Evolutionary conservation across 2,329 filamentous ascomycete species (phyloP), one percentile per base, ranked within the genome.

Genomic region (Colletotrichum tanaceti): DNA sequence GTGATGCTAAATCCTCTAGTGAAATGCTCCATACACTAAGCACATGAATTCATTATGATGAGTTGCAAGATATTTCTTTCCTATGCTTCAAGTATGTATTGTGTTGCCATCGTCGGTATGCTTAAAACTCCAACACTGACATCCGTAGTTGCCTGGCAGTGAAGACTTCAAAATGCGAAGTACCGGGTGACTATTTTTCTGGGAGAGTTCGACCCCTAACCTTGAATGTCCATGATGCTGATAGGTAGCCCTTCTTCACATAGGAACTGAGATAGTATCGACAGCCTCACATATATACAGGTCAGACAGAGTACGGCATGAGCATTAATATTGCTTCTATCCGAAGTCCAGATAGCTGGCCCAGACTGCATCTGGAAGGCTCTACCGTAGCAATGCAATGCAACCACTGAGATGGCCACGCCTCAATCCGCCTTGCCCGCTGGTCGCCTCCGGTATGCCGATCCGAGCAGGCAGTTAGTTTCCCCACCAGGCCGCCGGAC

Each of bases 401-500:
- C 50, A 53, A 53, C 18, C 28, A 38, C 18, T 7, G 14, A 9
- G 28, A 14, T 35, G 38, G 50, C 28, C 50, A 53, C 28, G 35
- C 11, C 32, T 13, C 9, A 18, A 11, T 13, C 14, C 18, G 24
- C 16, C n/a, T 24, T 28, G n/a, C n/a, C 35, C 14, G 22, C 32
- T 49, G 16, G 11, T 20, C 32, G 32, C 11, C 46, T 28, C 58
- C 38, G 46, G n/a, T 38, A 41, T 44, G 14, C 47, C 24, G 47
- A 54, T 41, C 24, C 38, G 49, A 18, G 11, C 18, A 44, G 20
- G 11, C 18, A 44, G 55, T 20, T 18, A 44, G 55, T 20, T 18
- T 20, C 55, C 63, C 63, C 66, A 69, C 55, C 60, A 62, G 61
- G 65, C 54, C 49, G 63, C 66, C 63, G 66, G 47, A 58, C 38